Percentiles rank a stretch among this genome's conserved stretches.
phyloP scores from a whole-genome alignment of 148 eudicot species.

The Diospyros lotus region DNA sequence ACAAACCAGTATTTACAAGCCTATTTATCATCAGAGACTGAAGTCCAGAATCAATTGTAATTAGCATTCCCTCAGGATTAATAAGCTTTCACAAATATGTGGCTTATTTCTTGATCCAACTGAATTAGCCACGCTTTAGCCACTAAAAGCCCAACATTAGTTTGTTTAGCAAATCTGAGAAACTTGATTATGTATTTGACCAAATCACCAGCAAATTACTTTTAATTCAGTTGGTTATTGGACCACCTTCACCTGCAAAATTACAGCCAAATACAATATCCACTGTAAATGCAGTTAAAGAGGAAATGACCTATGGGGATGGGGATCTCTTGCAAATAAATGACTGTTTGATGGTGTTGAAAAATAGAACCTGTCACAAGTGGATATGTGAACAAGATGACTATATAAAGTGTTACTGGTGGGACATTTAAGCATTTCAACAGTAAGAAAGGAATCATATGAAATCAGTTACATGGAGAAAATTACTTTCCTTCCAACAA shows the following conservation, averaged over 20 bases:
- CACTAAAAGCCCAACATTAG: neutral
- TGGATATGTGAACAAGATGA: slow-evolving; percentile 1
- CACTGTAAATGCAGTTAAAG: neutral
- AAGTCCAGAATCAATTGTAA: neutral
- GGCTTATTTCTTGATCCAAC: neutral
- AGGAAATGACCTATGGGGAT: neutral
- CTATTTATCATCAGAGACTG: neutral
- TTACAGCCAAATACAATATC: neutral
- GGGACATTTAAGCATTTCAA: neutral
- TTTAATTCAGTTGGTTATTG: neutral
- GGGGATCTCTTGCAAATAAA: neutral
- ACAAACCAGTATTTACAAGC: neutral
- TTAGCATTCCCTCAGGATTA: neutral
- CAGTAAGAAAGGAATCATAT: neutral
- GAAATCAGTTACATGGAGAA: neutral
- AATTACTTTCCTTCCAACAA: neutral
- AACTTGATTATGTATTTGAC: neutral
- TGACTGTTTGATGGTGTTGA: neutral
- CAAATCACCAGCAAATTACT: neutral
- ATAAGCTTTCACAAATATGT: neutral
- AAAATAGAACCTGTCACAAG: slow-evolving; percentile 3
- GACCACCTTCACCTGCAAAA: neutral
- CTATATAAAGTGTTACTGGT: neutral
- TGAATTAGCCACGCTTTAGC: slow-evolving; percentile 1
- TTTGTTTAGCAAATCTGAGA: neutral